Evolutionary conservation across 371 early-diverging fungal genomes (phyloP).

Genomic region (Zopfochytrium polystomum): DNA sequence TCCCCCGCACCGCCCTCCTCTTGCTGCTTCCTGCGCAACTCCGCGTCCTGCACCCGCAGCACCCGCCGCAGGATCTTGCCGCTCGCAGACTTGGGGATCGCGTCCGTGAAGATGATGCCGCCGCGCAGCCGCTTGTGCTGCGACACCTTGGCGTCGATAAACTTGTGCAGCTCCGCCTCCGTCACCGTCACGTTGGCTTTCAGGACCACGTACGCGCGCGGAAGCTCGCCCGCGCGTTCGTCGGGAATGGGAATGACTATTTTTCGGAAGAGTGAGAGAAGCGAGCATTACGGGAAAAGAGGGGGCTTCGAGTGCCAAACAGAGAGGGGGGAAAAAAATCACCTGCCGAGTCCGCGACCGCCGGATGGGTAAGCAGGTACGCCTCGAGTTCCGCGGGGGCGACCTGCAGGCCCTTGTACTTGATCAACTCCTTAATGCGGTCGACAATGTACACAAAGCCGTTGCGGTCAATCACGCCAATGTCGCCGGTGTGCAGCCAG

Average conservation of each 20-base stretch:
- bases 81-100: conserved; percentile 74
- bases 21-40: conserved; percentile 8
- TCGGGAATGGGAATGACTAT: conserved; percentile 38
- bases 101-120: conserved; percentile 66
- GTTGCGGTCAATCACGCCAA: conserved; percentile 61
- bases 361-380: conserved; percentile 63
- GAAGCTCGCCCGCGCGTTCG: conserved; percentile 71
- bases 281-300: too few relatives aligned
- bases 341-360: conserved; percentile 73
- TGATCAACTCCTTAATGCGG: conserved; percentile 52
- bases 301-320: neutral
- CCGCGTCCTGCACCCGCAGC: conserved; percentile 28
- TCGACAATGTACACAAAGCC: conserved; percentile 56
- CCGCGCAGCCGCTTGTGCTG: conserved; percentile 76
- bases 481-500: conserved; percentile 82
- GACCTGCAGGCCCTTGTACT: conserved; percentile 69
- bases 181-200: conserved; percentile 31
- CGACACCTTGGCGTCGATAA: conserved; percentile 62
- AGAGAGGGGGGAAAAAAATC: neutral
- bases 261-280: too few relatives aligned
- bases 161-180: conserved; percentile 54
- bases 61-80: conserved; percentile 75
- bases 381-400: conserved; percentile 86
- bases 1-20: too few relatives aligned
- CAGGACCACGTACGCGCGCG: conserved; percentile 73